These are phyloP conservation scores for Aegilops speltoides DNA, from an alignment of 176 grass and related monocot genomes.

Conservation along the genomic window DNA sequence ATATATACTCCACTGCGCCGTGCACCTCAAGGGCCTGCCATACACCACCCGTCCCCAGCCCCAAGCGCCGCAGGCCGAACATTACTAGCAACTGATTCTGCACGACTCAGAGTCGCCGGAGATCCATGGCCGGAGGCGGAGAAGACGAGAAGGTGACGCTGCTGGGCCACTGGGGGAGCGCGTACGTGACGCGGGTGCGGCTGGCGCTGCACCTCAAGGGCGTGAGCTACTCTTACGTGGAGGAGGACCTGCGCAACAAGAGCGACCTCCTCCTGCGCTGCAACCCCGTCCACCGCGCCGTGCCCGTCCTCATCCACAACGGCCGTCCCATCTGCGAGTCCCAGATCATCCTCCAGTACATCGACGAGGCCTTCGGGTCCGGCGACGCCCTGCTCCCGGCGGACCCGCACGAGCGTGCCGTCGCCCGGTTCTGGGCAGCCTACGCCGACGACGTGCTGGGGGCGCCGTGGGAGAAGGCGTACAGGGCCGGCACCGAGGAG, in stretches of 20 bases:
- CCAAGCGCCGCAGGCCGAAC: constrained; percentile 12
- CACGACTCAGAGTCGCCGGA: constrained; percentile 37
- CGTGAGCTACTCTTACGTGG: constrained; percentile 34
- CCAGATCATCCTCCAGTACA: constrained; percentile 42
- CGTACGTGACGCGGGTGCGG: constrained; percentile 22
- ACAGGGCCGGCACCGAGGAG: background rate
- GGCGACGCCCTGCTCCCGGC: background rate
- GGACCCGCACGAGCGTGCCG: constrained; percentile 34
- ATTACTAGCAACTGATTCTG: background rate
- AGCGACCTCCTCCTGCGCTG: constrained; percentile 49
- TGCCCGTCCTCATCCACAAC: constrained; percentile 47
- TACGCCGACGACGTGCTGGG: constrained; percentile 44
- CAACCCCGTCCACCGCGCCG: constrained; percentile 57
- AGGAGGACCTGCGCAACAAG: constrained; percentile 51
- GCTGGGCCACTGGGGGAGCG: constrained; percentile 35
- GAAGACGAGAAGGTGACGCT: constrained; percentile 38
- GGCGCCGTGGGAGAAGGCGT: background rate
- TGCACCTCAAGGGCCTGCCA: constrained; percentile 39
- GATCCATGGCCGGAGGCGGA: background rate
- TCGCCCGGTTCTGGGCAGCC: constrained; percentile 33
- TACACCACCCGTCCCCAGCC: constrained; percentile 39
- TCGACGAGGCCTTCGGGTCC: constrained; percentile 41
- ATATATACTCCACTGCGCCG: too few species aligned
- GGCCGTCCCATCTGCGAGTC: constrained; percentile 34
- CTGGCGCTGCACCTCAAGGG: constrained; percentile 58